Base-by-base conservation (phyloP, 106 monocot genomes). In the Acanthochlamys bracteata region DNA sequence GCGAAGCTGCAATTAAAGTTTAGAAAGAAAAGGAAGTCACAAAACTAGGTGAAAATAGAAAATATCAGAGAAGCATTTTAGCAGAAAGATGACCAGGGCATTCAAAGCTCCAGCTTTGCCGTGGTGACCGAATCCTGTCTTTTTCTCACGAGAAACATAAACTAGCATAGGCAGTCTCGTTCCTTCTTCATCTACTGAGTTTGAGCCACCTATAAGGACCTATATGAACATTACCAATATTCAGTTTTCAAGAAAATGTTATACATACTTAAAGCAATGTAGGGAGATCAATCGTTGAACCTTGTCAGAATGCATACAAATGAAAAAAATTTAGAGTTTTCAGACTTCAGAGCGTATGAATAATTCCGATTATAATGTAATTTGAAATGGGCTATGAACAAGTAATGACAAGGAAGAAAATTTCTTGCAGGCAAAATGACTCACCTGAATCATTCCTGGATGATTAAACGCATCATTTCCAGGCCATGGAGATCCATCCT, bases 31-130 rank as follows among this genome's bases (percentile, higher is more conserved):
- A 71, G 20, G 66, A 26, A 40, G 41, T 22, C 24, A 25, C 49
- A 17, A 49, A 49, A 17, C n/a, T n/a, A n/a, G n/a, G n/a, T 1
- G 6, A 33, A 33, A 6, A 1, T 3, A 33, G 24, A n/a, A n/a
- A n/a, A n/a, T n/a, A n/a, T n/a, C n/a, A 61, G 20, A 61, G 1
- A 33, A 3, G 33, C 1, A 33, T 6, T 19, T 7, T 11, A 16
- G 20, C n/a, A n/a, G n/a, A n/a, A n/a, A n/a, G n/a, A 64, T 57
- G 74, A 92, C 92, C 92, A 92, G 65, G 20, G 92, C 71, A 79
- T 92, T 92, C 87, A 92, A 84, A 16, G 92, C 92, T 63, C 92
- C 92, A 55, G 92, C 92, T 47, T 92, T 92, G 51, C 87, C 87
- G 63, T 92, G 92, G 58, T 92, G 92, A 71, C 84, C 53, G 75